phyloP scores from a whole-genome alignment of 2,329 filamentous ascomycete genomes.

The Graphilbum sp. region DNA sequence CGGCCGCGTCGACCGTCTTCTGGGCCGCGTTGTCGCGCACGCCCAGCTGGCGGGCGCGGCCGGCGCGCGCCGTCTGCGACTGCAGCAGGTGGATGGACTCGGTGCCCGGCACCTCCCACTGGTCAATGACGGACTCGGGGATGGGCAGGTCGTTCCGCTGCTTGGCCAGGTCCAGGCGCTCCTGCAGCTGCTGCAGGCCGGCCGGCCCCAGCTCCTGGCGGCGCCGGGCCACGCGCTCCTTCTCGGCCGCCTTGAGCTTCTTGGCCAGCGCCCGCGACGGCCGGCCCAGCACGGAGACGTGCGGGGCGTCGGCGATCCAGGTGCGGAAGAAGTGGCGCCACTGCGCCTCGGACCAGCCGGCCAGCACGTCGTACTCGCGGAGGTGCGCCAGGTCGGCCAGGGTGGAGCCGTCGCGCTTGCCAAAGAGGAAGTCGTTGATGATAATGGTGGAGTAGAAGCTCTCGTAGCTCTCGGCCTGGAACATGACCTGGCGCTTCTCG shows the following conservation, averaged over 20 bases:
- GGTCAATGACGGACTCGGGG: slow-evolving; percentile 62
- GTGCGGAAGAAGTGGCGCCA: slow-evolving; percentile 72
- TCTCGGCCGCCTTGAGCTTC: slow-evolving; percentile 68
- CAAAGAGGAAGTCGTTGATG: slow-evolving; percentile 86
- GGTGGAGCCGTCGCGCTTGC: slow-evolving; percentile 66
- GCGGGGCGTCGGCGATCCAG: slow-evolving; percentile 73
- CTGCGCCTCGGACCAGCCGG: slow-evolving; percentile 64
- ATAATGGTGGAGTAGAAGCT: slow-evolving; percentile 71
- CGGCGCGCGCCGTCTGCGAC: slow-evolving; percentile 69
- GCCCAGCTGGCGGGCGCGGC: slow-evolving; percentile 58
- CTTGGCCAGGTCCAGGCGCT: slow-evolving; percentile 70
- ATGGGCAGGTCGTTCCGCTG: slow-evolving; percentile 79
- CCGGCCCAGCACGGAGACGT: slow-evolving; percentile 76
- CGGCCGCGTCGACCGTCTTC: slow-evolving; percentile 54
- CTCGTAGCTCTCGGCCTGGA: slow-evolving; percentile 65
- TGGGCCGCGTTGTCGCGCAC: slow-evolving; percentile 54
- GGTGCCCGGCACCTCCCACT: slow-evolving; percentile 67
- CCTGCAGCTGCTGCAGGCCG: slow-evolving; percentile 57
- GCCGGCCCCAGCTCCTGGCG: slow-evolving; percentile 67
- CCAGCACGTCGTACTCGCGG: slow-evolving; percentile 49
- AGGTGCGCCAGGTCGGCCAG: slow-evolving; percentile 42
- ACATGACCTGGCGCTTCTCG: slow-evolving; percentile 67
- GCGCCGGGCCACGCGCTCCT: slow-evolving; percentile 60
- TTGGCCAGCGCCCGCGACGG: slow-evolving; percentile 67
- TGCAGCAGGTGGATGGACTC: slow-evolving; percentile 93